A percentile compares a stretch with the other conserved stretches of the same genome.
Evolutionary conservation across 345 rosid species (phyloP).

Genomic region (Syzygium grande): DNA sequence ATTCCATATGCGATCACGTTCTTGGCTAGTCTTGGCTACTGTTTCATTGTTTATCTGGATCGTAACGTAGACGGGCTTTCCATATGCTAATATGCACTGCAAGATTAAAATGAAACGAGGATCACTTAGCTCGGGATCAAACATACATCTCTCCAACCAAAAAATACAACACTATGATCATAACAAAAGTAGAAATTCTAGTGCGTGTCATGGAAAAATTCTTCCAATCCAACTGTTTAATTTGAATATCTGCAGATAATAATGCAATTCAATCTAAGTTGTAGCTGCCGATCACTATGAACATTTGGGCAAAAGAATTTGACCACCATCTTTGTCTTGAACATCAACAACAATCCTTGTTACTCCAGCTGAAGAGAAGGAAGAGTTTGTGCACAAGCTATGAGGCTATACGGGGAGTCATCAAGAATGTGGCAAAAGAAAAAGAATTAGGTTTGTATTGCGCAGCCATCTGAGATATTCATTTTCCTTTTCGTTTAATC

Average conservation of each 20-base stretch:
- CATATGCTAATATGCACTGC: slow-evolving; percentile 44
- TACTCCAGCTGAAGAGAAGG: not conserved
- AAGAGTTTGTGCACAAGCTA: not conserved
- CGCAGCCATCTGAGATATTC: not conserved
- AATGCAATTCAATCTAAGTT: not conserved
- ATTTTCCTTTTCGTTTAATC: not conserved
- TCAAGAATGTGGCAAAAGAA: not conserved
- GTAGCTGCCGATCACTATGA: not conserved
- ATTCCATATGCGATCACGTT: slow-evolving; percentile 71
- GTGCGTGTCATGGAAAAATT: not conserved
- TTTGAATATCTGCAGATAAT: not conserved
- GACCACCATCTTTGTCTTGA: not conserved
- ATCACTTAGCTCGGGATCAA: not conserved
- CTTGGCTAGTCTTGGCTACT: slow-evolving; percentile 60
- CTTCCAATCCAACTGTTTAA: not conserved
- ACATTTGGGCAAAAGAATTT: not conserved
- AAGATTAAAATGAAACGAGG: not conserved
- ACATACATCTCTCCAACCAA: not conserved
- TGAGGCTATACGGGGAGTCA: not conserved
- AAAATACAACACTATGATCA: not conserved
- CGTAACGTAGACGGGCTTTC: slow-evolving; percentile 63
- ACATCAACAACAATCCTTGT: not conserved
- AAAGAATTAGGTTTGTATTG: not conserved
- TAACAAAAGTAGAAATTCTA: not conserved
- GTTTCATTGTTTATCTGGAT: slow-evolving; percentile 52